phyloP scores from a whole-genome alignment of 225 moss, liverwort and hornwort genomes.

The Physcomitrellopsis africana region DNA sequence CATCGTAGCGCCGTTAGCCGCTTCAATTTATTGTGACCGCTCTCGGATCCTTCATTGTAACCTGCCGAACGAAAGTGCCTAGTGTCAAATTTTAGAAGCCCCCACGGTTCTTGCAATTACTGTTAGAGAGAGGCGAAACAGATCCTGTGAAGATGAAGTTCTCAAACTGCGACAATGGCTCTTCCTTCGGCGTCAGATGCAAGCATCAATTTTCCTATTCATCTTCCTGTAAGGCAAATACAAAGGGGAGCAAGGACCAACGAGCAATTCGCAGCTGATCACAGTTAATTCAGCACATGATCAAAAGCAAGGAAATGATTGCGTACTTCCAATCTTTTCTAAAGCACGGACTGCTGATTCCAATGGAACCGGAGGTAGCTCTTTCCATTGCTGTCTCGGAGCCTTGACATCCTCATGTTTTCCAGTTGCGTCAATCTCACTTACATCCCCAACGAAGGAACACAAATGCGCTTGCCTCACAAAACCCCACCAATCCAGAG shows the following conservation, averaged over 20 bases:
- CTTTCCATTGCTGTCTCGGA: slow-evolving; percentile 39
- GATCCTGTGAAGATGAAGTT: not conserved
- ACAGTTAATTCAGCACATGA: not conserved
- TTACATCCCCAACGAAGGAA: slow-evolving; percentile 23
- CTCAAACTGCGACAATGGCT: not conserved
- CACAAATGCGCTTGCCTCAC: slow-evolving; percentile 17
- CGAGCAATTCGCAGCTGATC: not conserved
- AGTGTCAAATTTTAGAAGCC: not conserved
- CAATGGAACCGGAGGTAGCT: slow-evolving; percentile 50
- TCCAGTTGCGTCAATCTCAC: slow-evolving; percentile 6
- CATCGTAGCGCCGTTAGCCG: slow-evolving; percentile 83
- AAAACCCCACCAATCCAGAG: slow-evolving; percentile 25
- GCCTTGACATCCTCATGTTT: slow-evolving; percentile 15
- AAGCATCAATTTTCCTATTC: not conserved
- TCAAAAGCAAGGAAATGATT: not conserved
- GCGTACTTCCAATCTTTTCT: slow-evolving; percentile 45
- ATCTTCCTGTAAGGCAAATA: not conserved
- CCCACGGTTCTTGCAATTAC: not conserved
- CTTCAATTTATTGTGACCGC: slow-evolving; percentile 32
- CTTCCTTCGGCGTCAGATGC: not conserved
- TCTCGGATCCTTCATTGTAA: slow-evolving; percentile 34
- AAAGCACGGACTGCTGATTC: slow-evolving; percentile 54
- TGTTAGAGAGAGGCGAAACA: not conserved
- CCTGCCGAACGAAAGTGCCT: slow-evolving; percentile 18
- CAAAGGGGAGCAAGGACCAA: not conserved